These are phyloP conservation scores for Aspergillus puulaauensis DNA, from an alignment of 2,329 filamentous ascomycete species.

Conservation along the genomic window DNA sequence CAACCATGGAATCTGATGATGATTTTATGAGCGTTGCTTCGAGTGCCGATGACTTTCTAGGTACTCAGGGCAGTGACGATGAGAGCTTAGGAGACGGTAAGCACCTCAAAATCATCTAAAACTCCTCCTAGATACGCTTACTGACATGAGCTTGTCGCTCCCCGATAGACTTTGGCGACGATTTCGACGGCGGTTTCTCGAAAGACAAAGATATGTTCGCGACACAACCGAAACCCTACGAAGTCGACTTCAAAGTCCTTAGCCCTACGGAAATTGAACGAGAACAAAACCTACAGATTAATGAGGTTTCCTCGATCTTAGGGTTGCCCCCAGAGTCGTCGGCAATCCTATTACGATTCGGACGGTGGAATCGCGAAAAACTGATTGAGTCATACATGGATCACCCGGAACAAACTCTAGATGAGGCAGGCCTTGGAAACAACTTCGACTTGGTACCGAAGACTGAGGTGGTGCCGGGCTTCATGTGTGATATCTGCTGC, in stretches of 20 bases:
- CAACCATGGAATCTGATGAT: constrained; percentile 90
- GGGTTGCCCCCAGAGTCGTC: constrained; percentile 85
- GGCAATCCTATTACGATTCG: constrained; percentile 84
- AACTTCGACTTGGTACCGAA: constrained; percentile 62
- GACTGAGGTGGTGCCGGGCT: constrained; percentile 70
- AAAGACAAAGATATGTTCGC: constrained; percentile 71
- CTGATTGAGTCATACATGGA: constrained; percentile 98
- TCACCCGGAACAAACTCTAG: constrained; percentile 71
- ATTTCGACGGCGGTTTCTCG: constrained; percentile 61
- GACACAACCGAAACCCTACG: constrained; percentile 72
- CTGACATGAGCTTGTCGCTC: constrained; percentile 4
- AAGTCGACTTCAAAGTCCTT: constrained; percentile 81
- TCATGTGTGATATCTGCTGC: constrained; percentile 93
- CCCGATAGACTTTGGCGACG: constrained; percentile 54
- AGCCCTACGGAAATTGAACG: constrained; percentile 76
- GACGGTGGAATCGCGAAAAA: constrained; percentile 94
- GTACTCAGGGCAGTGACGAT: constrained; percentile 69
- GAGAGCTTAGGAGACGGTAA: constrained; percentile 48
- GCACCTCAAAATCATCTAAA: constrained; percentile 3
- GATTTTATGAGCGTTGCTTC: constrained; percentile 85
- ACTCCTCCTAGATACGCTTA: neutral
- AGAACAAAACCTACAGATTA: constrained; percentile 82
- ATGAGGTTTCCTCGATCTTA: constrained; percentile 88
- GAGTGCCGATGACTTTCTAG: constrained; percentile 71
- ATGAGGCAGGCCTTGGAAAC: constrained; percentile 77